phyloP scores from a whole-genome alignment of 2,329 filamentous ascomycete species.

The Cordyceps tenuipes region DNA sequence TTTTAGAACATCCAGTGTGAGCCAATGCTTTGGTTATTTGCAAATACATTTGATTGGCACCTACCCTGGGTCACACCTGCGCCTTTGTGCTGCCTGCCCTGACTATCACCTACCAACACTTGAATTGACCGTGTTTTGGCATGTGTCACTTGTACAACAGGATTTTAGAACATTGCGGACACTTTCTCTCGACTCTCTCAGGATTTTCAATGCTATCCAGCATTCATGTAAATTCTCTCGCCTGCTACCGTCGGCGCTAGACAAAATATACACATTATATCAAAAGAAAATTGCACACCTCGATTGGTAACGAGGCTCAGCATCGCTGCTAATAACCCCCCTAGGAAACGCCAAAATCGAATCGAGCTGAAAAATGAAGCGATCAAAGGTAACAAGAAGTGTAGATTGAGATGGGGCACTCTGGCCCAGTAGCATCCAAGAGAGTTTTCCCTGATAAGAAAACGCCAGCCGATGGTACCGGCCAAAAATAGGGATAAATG shows the following conservation, averaged over 20 bases:
- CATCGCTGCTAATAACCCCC: not conserved
- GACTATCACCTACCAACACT: not conserved
- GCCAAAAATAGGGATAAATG: not conserved
- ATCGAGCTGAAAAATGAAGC: not conserved
- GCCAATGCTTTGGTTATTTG: not conserved
- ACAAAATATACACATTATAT: slow-evolving; percentile 2
- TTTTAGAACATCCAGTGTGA: not conserved
- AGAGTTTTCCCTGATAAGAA: not conserved
- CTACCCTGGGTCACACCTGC: too few species aligned
- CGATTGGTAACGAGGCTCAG: not conserved
- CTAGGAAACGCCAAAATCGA: not conserved
- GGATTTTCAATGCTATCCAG: not conserved
- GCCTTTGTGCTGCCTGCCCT: too few species aligned
- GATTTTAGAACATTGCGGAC: not conserved
- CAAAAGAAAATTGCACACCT: not conserved
- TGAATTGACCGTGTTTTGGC: not conserved
- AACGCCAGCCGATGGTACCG: not conserved
- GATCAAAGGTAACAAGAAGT: not conserved
- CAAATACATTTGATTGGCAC: not conserved
- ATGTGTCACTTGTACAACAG: not conserved
- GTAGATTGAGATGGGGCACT: not conserved
- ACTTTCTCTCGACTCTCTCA: not conserved
- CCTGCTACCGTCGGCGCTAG: not conserved
- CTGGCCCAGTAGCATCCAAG: not conserved
- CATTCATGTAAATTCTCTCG: not conserved